Evolutionary conservation across 2,329 filamentous ascomycete species (phyloP).

Genomic region (Epichloe aotearoae): DNA sequence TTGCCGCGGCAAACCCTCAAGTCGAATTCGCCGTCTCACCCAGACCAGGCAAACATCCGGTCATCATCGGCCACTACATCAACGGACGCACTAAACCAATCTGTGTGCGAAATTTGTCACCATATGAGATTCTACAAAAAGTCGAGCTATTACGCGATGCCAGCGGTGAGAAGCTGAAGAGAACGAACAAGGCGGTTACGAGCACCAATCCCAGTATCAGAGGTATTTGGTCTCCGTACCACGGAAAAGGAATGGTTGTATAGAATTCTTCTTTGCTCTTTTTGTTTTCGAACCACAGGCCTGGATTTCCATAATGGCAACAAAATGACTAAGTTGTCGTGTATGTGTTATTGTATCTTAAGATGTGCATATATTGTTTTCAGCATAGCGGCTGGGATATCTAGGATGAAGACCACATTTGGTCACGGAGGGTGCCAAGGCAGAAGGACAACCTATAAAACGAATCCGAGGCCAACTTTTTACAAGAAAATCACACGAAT

Average conservation of each 20-base stretch:
- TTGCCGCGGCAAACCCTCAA: constrained; percentile 70
- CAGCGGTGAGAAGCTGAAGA: constrained; percentile 60
- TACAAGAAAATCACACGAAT: background rate
- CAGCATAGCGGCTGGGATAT: constrained; percentile 17
- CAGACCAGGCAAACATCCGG: constrained; percentile 76
- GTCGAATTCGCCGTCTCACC: constrained; percentile 89
- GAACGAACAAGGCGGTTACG: constrained; percentile 47
- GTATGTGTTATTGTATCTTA: constrained; percentile 16
- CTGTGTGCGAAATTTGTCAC: constrained; percentile 77
- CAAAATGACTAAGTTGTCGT: constrained; percentile 4
- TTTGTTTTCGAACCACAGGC: background rate
- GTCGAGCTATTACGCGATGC: constrained; percentile 58
- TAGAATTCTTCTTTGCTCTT: constrained; percentile 17
- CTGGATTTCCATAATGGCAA: constrained; percentile 1
- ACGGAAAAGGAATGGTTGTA: constrained; percentile 44
- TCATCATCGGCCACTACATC: constrained; percentile 83
- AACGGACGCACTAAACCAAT: constrained; percentile 78
- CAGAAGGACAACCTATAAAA: background rate
- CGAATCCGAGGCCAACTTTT: background rate
- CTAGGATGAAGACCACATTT: constrained; percentile 3
- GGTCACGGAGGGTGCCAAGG: background rate
- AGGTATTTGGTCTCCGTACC: constrained; percentile 59
- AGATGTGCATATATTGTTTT: constrained; percentile 9
- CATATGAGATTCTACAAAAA: constrained; percentile 71
- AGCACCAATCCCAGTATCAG: constrained; percentile 54